A percentile compares a stretch with the other conserved stretches of the same genome.
Evolutionary conservation across 176 grass and related monocot genomes (phyloP).

Genomic region (Melocanna baccifera): DNA sequence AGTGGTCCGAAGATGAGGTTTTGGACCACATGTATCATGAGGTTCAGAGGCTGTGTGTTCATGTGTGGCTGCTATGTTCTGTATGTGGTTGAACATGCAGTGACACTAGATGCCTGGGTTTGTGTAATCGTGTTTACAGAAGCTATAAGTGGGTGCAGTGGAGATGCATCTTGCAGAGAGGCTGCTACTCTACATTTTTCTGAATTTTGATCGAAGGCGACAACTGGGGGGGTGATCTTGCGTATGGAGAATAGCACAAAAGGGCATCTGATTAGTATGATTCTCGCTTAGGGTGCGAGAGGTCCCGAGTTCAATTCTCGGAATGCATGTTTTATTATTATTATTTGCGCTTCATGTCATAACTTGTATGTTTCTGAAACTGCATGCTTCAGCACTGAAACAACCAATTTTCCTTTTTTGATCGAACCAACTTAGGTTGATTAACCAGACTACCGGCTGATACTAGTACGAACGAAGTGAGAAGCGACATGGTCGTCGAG

Average conservation of each 20-base stretch:
- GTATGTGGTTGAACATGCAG: neutral
- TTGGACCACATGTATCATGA: constrained; percentile 13
- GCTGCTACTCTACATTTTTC: too few relatives aligned
- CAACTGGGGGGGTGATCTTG: too few relatives aligned
- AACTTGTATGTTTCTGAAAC: too few relatives aligned
- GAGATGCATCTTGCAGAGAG: neutral
- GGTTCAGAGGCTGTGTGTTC: neutral
- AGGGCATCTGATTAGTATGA: constrained; percentile 97
- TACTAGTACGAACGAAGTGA: too few relatives aligned
- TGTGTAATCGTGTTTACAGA: neutral
- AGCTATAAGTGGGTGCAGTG: neutral
- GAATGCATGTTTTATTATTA: constrained; percentile 41
- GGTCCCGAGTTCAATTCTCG: constrained; percentile 98
- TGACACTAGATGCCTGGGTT: neutral
- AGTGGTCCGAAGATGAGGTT: constrained; percentile 2
- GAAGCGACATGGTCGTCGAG: too few relatives aligned
- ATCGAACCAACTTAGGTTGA: too few relatives aligned
- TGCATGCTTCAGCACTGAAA: too few relatives aligned
- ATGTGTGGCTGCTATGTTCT: neutral
- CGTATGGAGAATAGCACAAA: neutral
- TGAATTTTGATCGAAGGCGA: too few relatives aligned
- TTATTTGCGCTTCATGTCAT: too few relatives aligned
- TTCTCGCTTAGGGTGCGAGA: constrained; percentile 93
- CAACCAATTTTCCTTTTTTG: too few relatives aligned
- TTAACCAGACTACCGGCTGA: too few relatives aligned